These are phyloP conservation scores for Cryphonectria nitschkei DNA, from an alignment of 2,329 filamentous ascomycete species.

Conservation along the genomic window DNA sequence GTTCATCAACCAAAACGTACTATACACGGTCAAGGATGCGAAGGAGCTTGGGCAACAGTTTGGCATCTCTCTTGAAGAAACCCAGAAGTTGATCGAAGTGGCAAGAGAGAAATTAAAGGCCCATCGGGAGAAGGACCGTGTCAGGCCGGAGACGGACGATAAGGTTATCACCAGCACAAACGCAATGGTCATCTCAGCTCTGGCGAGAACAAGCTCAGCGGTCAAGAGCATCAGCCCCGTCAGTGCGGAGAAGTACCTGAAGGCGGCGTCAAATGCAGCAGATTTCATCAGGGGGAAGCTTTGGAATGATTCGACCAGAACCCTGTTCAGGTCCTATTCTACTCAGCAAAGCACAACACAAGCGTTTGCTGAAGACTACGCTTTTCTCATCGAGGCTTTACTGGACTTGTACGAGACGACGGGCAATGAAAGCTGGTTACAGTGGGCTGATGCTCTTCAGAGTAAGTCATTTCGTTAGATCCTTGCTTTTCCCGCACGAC, in stretches of 20 bases:
- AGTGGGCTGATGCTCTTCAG: constrained; percentile 83
- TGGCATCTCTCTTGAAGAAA: constrained; percentile 69
- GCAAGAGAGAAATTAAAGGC: constrained; percentile 71
- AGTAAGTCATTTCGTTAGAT: constrained; percentile 47
- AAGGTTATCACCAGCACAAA: constrained; percentile 91
- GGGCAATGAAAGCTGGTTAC: constrained; percentile 72
- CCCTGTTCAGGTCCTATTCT: constrained; percentile 75
- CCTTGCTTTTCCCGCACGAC: background rate
- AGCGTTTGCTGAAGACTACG: constrained; percentile 93
- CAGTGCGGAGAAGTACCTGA: constrained; percentile 63
- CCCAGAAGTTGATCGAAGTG: constrained; percentile 66
- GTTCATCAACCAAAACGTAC: constrained; percentile 90
- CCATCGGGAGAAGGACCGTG: constrained; percentile 74
- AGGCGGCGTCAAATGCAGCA: constrained; percentile 69
- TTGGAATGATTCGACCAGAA: constrained; percentile 66
- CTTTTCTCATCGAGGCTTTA: constrained; percentile 81
- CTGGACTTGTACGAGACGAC: constrained; percentile 85
- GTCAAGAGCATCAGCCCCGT: constrained; percentile 63
- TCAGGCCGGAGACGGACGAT: constrained; percentile 78
- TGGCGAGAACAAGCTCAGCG: constrained; percentile 75
- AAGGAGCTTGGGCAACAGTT: constrained; percentile 75
- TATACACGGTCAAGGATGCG: constrained; percentile 71
- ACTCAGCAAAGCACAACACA: constrained; percentile 65
- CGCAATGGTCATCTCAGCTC: constrained; percentile 79
- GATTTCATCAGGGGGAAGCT: constrained; percentile 73